Evolutionary conservation across 75 land plant species (phyloP).

Genomic region (Sequoiadendron giganteum): DNA sequence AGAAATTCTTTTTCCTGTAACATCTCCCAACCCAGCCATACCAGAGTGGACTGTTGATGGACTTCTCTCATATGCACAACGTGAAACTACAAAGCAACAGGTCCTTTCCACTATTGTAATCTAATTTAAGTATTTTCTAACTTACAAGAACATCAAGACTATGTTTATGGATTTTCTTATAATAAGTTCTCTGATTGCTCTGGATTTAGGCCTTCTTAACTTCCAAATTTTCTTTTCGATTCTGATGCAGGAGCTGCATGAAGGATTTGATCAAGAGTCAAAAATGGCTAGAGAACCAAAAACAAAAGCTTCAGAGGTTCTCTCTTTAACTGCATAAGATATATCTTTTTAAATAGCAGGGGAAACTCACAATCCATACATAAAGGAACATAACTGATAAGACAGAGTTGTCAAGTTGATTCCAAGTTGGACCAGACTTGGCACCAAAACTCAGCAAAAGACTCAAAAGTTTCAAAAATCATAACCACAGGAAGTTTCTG

Average conservation of each 20-base stretch:
- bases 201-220: background rate
- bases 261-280: slow-evolving; percentile 19
- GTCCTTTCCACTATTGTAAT: slow-evolving; percentile 15
- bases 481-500: background rate
- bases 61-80: slow-evolving; percentile 56
- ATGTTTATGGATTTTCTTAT: background rate
- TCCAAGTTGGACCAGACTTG: background rate
- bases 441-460: background rate
- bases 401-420: background rate
- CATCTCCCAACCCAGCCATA: slow-evolving; percentile 44
- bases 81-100: slow-evolving; percentile 34
- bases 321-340: background rate
- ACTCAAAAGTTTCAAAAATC: background rate
- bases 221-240: slow-evolving; percentile 16
- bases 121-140: background rate
- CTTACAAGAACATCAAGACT: background rate
- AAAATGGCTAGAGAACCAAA: slow-evolving; percentile 13
- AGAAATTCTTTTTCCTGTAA: slow-evolving; percentile 66
- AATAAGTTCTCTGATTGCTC: background rate
- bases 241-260: slow-evolving; percentile 20
- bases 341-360: background rate
- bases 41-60: slow-evolving; percentile 81
- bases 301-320: slow-evolving; percentile 33
- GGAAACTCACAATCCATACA: background rate
- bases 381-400: background rate